Percentiles rank a stretch among this genome's conserved stretches.
These are phyloP conservation scores for Apiospora hydei DNA, from an alignment of 2,329 filamentous ascomycete genomes.

Conservation along the genomic window DNA sequence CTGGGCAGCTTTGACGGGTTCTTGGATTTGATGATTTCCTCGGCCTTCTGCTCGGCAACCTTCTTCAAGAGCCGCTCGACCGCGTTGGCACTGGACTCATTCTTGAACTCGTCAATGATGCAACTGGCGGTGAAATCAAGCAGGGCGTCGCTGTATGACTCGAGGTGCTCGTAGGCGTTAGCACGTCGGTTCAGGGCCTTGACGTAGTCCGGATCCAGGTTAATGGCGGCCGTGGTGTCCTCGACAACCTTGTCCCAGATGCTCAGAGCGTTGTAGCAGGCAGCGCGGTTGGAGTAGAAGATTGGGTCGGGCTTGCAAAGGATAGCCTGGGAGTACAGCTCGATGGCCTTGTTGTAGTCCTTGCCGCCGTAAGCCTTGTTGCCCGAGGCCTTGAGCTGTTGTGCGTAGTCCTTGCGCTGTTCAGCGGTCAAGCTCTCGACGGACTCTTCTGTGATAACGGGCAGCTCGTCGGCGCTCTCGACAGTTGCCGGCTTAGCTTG, in stretches of 20 bases:
- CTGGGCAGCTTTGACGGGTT: slow-evolving; percentile 89
- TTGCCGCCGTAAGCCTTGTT: slow-evolving; percentile 97
- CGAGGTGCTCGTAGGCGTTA: slow-evolving; percentile 94
- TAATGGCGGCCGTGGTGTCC: slow-evolving; percentile 93
- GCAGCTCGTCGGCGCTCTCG: slow-evolving; percentile 71
- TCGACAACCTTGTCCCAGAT: slow-evolving; percentile 97
- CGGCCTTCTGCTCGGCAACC: slow-evolving; percentile 93
- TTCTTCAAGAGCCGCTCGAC: slow-evolving; percentile 96
- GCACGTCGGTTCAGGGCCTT: slow-evolving; percentile 97
- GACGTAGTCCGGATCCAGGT: slow-evolving; percentile 93
- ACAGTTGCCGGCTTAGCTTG: slow-evolving; percentile 59
- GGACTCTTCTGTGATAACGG: slow-evolving; percentile 68
- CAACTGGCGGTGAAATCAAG: slow-evolving; percentile 98
- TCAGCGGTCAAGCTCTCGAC: slow-evolving; percentile 61
- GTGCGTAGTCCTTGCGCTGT: slow-evolving; percentile 85
- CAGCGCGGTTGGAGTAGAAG: slow-evolving; percentile 98
- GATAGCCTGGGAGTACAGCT: slow-evolving; percentile 94
- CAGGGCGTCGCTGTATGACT: slow-evolving; percentile 90
- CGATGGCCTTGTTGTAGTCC: slow-evolving; percentile 92
- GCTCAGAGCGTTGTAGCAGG: slow-evolving; percentile 92
- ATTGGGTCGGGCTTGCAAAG: slow-evolving; percentile 97
- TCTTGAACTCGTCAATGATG: slow-evolving; percentile 98
- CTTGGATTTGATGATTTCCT: slow-evolving; percentile 83
- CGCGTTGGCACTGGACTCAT: slow-evolving; percentile 84
- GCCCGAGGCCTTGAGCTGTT: slow-evolving; percentile 91